Evolutionary conservation across 345 rosid genomes (phyloP).

Genomic region (Draba incana): DNA sequence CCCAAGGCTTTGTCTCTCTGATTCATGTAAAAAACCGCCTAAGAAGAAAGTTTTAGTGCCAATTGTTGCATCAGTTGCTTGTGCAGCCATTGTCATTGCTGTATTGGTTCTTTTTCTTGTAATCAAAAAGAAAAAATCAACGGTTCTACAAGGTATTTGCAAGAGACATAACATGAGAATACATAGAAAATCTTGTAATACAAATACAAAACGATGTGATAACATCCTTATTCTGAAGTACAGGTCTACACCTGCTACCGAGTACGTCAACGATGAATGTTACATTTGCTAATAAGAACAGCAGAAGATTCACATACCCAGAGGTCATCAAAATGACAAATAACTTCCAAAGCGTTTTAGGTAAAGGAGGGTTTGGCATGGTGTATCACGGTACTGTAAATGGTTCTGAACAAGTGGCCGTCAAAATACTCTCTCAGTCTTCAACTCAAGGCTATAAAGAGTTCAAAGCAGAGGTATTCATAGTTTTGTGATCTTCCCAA

Average conservation of each 20-base stretch:
- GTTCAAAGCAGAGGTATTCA: conserved; percentile 26
- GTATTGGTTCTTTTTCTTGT: not conserved
- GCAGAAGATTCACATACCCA: conserved; percentile 21
- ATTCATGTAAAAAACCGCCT: not conserved
- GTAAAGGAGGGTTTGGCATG: conserved; percentile 55
- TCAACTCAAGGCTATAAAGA: conserved; percentile 46
- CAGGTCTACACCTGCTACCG: not conserved
- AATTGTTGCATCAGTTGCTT: conserved; percentile 6
- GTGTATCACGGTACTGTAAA: conserved; percentile 47
- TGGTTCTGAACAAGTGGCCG: conserved; percentile 47
- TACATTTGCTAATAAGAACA: conserved; percentile 14
- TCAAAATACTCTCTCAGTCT: conserved; percentile 47
- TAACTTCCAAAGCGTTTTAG: conserved; percentile 41
- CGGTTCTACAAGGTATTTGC: conserved; percentile 6
- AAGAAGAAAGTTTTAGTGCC: not conserved
- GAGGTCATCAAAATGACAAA: conserved; percentile 43
- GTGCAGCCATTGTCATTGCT: conserved; percentile 1
- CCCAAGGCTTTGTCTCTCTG: conserved; percentile 9
- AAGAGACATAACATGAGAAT: not conserved
- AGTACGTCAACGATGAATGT: not conserved
- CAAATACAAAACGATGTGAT: not conserved
- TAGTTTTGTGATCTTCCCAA: not conserved
- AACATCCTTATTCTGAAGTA: not conserved
- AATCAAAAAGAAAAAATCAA: not conserved
- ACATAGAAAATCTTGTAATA: not conserved